Conservation (phyloP, 1,284 basidiomycete genomes). For the Earliella scabrosa region DNA sequence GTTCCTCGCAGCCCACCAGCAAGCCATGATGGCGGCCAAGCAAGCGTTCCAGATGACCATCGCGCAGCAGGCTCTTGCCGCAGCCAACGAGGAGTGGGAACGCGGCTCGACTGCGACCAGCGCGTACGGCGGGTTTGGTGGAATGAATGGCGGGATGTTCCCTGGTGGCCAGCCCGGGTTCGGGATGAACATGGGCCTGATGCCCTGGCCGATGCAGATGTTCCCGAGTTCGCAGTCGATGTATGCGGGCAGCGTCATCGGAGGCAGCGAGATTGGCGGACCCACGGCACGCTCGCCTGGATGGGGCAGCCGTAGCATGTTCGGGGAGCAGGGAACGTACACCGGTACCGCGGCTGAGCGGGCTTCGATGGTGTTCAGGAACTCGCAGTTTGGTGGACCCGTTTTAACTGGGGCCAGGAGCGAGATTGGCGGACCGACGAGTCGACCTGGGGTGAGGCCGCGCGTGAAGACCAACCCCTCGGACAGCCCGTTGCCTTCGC, state of each 20-base stretch:
- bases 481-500: slow-evolving; percentile 27
- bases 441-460: slow-evolving; percentile 38
- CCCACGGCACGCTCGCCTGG: slow-evolving; percentile 35
- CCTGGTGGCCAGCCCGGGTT: slow-evolving; percentile 30
- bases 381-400: slow-evolving; percentile 26
- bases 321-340: slow-evolving; percentile 55
- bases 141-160: slow-evolving; percentile 28
- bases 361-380: slow-evolving; percentile 28
- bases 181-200: slow-evolving; percentile 43
- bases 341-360: slow-evolving; percentile 48
- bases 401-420: slow-evolving; percentile 30
- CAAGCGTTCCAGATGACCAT: slow-evolving; percentile 86
- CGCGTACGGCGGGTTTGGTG: slow-evolving; percentile 42
- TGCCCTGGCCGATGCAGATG: slow-evolving; percentile 48
- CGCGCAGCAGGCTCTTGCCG: slow-evolving; percentile 83
- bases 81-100: slow-evolving; percentile 86
- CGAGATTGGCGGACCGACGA: slow-evolving; percentile 22
- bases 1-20: slow-evolving; percentile 75
- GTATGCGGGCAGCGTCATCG: slow-evolving; percentile 52
- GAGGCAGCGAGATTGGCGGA: slow-evolving; percentile 58
- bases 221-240: slow-evolving; percentile 59
- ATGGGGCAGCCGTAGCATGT: slow-evolving; percentile 69
- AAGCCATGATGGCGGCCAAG: slow-evolving; percentile 81
- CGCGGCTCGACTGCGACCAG: slow-evolving; percentile 58
- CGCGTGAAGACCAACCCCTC: slow-evolving; percentile 63